Conservation (phyloP, 768 basidiomycete genomes). For the Mycena rosella region DNA sequence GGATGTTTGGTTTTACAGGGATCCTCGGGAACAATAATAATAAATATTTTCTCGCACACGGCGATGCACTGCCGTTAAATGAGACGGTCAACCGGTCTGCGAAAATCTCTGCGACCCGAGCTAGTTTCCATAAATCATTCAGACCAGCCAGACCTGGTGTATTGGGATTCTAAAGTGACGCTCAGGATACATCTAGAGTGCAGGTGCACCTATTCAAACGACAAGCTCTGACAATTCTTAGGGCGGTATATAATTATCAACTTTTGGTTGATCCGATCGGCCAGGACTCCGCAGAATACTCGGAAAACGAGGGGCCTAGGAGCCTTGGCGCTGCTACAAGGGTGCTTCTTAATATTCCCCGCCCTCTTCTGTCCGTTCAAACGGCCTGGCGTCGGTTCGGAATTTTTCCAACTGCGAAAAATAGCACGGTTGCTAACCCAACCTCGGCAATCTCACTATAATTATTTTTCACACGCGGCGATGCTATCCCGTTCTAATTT, state of each 20-base stretch:
- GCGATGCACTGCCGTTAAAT: too few relatives aligned
- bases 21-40: slow-evolving; percentile 12
- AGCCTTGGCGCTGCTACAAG: slow-evolving; percentile 16
- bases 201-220: slow-evolving; percentile 21
- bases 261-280: slow-evolving; percentile 17
- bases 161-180: slow-evolving; percentile 19
- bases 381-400: slow-evolving; percentile 17
- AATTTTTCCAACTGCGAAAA: slow-evolving; percentile 16
- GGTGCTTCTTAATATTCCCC: slow-evolving; percentile 18
- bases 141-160: slow-evolving; percentile 19
- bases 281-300: slow-evolving; percentile 14
- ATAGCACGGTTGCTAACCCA: slow-evolving; percentile 11
- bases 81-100: too few relatives aligned
- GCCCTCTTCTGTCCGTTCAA: slow-evolving; percentile 20
- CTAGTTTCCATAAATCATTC: slow-evolving; percentile 18
- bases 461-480: slow-evolving; percentile 21
- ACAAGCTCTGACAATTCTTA: slow-evolving; percentile 20
- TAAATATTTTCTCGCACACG: too few relatives aligned
- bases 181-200: slow-evolving; percentile 20
- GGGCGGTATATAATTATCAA: slow-evolving; percentile 14
- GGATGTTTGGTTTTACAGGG: slow-evolving; percentile 1
- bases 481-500: slow-evolving; percentile 18
- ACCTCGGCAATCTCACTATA: slow-evolving; percentile 17
- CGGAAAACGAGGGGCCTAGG: slow-evolving; percentile 13
- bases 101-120: slow-evolving; percentile 22